Base-by-base conservation (phyloP, 805 yeast genomes). In the Metschnikowia arizonensis region DNA sequence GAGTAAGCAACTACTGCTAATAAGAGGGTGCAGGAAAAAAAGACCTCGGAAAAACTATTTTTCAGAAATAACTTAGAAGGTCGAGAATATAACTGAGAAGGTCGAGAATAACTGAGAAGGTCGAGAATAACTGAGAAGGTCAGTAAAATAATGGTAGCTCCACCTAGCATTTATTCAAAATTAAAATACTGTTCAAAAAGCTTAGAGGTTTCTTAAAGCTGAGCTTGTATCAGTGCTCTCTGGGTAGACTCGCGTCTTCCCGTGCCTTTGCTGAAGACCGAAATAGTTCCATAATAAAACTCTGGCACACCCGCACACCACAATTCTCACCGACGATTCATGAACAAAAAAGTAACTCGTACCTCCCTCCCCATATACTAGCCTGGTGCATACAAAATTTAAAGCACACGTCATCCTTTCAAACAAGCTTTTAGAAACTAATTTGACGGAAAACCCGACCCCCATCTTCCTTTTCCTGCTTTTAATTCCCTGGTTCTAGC, bases 241-340 rank as follows among this genome's bases (percentile, higher is more conserved):
- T 18, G 21, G 34, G 24, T 6, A 21, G 14, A 28, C 18, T 15
- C 33, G 15, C 26, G 28, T 5, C n/a, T 18, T 17, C 37, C 37
- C 23, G 40, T 25, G 40, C 23, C 25, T n/a, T 37, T 37, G 40
- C 40, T 28, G 28, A 12, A 28, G 33, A 14, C 30, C 40, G 33
- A 37, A 37, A 18, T 28, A 26, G 33, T 37, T n/a, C 26, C 25
- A 37, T 37, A 37, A 28, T 37, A 37, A 37, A 34, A 37, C 33
- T 17, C 25, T 37, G 24, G 40, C 33, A 42, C 31, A 42, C 45
- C 45, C 45, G 45, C 25, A 42, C 45, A 42, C 45, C 45, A 34
- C 45, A 31, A 17, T 39, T 40, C 45, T 34, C 45, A 42, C 40
- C 41, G 45, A 42, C 45, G 45, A 42, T 18, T 26, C 40, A 19